Evolutionary conservation across 2,329 filamentous ascomycete species (phyloP).

Genomic region (Tolypocladium amazonense): DNA sequence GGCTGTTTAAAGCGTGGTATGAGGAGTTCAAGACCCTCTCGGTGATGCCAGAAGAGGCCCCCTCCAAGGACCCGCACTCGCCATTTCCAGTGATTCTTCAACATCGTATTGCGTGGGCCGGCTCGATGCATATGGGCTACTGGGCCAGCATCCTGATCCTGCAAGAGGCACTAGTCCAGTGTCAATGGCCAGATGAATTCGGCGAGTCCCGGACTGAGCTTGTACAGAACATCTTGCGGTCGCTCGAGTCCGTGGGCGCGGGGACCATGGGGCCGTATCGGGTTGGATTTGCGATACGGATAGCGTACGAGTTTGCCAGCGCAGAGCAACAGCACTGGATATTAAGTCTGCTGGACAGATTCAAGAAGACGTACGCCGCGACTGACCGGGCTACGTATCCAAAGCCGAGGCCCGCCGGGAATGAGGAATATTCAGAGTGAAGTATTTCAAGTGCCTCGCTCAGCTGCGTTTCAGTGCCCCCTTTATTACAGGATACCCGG

Average conservation of each 20-base stretch:
- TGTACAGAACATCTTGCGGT: conserved; percentile 22
- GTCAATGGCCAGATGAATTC: conserved; percentile 15
- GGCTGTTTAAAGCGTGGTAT: conserved; percentile 22
- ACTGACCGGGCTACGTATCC: conserved; percentile 18
- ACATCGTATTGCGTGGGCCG: conserved; percentile 21
- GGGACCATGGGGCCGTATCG: conserved; percentile 28
- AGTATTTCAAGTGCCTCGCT: background rate
- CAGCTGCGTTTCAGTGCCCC: background rate
- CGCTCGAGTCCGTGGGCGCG: conserved; percentile 23
- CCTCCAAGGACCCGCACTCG: conserved; percentile 17
- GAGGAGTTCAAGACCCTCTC: conserved; percentile 12
- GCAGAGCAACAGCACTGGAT: conserved; percentile 23
- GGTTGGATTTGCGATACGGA: conserved; percentile 23
- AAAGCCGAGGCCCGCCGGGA: conserved; percentile 10
- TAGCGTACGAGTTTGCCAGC: conserved; percentile 28
- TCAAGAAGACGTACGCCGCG: conserved; percentile 22
- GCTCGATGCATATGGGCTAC: conserved; percentile 23
- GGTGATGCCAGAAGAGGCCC: conserved; percentile 15
- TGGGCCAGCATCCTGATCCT: conserved; percentile 29
- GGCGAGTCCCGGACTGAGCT: conserved; percentile 14
- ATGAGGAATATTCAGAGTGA: background rate
- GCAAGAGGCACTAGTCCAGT: conserved; percentile 24
- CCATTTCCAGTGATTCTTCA: conserved; percentile 20
- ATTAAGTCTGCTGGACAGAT: conserved; percentile 15
- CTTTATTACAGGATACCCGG: background rate